Conservation (phyloP, 2,329 filamentous ascomycete genomes). For the Blastomyces silverae region DNA sequence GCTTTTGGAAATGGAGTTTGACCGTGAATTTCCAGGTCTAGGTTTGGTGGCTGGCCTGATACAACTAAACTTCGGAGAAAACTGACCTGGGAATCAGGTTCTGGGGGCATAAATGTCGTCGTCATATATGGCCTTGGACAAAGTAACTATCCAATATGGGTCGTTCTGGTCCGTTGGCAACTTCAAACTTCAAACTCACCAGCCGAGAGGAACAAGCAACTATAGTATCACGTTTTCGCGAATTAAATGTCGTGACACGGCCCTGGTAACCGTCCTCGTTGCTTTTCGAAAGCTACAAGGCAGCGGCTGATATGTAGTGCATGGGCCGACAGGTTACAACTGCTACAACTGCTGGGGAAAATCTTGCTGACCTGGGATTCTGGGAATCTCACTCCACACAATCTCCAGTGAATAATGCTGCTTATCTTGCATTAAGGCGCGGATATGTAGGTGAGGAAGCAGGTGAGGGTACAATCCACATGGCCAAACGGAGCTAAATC, state of each 20-base stretch:
- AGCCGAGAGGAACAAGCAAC: background rate
- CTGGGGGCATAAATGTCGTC: background rate
- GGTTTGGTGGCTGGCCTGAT: background rate
- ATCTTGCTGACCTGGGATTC: background rate
- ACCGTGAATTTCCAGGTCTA: background rate
- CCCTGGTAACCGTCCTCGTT: background rate
- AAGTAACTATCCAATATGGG: background rate
- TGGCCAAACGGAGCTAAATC: conserved; percentile 5
- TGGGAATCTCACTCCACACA: background rate
- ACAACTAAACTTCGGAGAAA: background rate
- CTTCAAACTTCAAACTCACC: conserved; percentile 2
- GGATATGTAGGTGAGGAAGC: conserved; percentile 10
- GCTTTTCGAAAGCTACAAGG: background rate
- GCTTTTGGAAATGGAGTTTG: background rate
- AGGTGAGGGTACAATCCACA: conserved; percentile 8
- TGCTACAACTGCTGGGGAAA: background rate
- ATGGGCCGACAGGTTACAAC: background rate
- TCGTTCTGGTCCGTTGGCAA: background rate
- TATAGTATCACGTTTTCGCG: background rate
- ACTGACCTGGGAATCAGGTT: background rate
- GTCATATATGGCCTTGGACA: conserved; percentile 4
- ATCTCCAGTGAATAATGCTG: background rate
- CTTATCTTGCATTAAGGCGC: conserved; percentile 7
- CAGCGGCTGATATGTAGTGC: background rate
- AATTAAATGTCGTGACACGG: background rate